A percentile compares a stretch with the other conserved stretches of the same genome.
Evolutionary conservation across 805 yeast genomes (phyloP).

Genomic region (Pichia rugopelliculosa): DNA sequence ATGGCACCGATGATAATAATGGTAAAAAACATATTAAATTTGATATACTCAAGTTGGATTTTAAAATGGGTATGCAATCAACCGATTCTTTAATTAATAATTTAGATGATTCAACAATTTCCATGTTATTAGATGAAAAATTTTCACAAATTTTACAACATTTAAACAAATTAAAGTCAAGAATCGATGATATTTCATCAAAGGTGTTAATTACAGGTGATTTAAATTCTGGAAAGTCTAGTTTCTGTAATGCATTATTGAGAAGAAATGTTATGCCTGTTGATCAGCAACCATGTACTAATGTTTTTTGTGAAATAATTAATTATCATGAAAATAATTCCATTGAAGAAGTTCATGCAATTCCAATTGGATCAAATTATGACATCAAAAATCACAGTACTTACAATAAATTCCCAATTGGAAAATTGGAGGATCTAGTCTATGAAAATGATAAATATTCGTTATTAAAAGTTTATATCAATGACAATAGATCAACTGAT

Average conservation of each 20-base stretch:
- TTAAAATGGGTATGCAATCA: conserved; percentile 43
- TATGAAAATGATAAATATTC: conserved; percentile 64
- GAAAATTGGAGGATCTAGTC: conserved; percentile 61
- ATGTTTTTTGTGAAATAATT: conserved; percentile 89
- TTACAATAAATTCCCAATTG: conserved; percentile 47
- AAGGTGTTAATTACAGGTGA: conserved; percentile 97
- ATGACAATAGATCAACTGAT: conserved; percentile 61
- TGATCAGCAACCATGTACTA: conserved; percentile 97
- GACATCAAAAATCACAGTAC: conserved; percentile 54
- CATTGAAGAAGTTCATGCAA: conserved; percentile 90
- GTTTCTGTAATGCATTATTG: conserved; percentile 86
- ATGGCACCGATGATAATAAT: conserved; percentile 10
- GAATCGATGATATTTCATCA: conserved; percentile 87
- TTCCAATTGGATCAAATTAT: conserved; percentile 50
- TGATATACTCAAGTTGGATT: conserved; percentile 54
- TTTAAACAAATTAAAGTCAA: conserved; percentile 59
- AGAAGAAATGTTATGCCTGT: conserved; percentile 77
- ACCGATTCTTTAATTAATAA: conserved; percentile 39
- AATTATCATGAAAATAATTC: conserved; percentile 72
- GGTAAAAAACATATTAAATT: conserved; percentile 29
- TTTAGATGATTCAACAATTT: conserved; percentile 61
- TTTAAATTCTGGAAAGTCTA: conserved; percentile 91
- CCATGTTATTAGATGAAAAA: conserved; percentile 63
- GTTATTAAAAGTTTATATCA: conserved; percentile 71
- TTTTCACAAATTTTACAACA: conserved; percentile 60